Evolutionary conservation across 495 filamentous ascomycete genomes (phyloP), one percentile per base, ranked within the genome.

Genomic region (Staphylotrichum longicolle): DNA sequence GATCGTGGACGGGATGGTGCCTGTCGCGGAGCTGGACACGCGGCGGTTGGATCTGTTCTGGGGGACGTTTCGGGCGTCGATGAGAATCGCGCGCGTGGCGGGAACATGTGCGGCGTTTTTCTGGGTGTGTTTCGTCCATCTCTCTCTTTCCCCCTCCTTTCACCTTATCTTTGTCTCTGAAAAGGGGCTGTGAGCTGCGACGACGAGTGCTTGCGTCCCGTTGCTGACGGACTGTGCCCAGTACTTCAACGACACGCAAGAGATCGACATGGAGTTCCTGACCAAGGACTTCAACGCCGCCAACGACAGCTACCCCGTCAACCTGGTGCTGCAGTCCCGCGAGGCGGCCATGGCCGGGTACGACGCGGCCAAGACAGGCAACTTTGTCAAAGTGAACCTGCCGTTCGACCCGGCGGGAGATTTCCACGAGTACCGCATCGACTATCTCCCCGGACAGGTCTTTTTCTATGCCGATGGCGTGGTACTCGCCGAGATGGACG

Each of bases 71-170:
- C 75, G 89, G 11, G 83, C 85, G 3, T 81, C 80, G 39, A 85
- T 91, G 72, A 88, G 84, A 74, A 64, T 86, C 44, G 81, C 86
- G 2, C 66, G 66, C 57, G 65, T 80, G 5, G 66, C 74, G 33
- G 89, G 89, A 12, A 91, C 89, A 8, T 92, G 89, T 72, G 84
- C 79, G 27, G 87, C 89, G 14, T 91, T 91, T 69, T 92, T 91
- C 70, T 91, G 87, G 85, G 85, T 91, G 75, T 37, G 78, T 68
- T 51, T 5, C 7, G 10, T 15, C 37, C 20, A 1, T 54, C n/a
- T n/a, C 14, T 14, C 10, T 12, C 30, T 15, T 3, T 9, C 20
- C 33, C n/a, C 10, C 39, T 20, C 9, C 41, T 37, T 5, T 34
- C 30, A 6, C 54, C 12, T 8, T 37, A n/a, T 39, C 34, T 10